Base-by-base conservation (phyloP, 1,139 yeast species). In the Debaryomyces fabryi region DNA sequence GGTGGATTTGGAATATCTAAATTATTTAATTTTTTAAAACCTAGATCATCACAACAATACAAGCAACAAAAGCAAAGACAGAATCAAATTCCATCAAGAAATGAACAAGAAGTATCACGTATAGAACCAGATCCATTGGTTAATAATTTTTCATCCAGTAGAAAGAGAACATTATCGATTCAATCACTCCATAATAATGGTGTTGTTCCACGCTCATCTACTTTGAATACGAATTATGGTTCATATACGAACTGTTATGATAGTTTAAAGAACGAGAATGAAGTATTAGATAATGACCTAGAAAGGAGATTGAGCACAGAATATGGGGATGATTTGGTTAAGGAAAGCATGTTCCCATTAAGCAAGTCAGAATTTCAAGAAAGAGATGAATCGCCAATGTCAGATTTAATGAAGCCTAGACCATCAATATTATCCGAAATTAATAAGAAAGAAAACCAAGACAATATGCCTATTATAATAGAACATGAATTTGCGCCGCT, bases 401-500 rank as follows among this genome's bases (percentile, higher is more conserved):
- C 62, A 29, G 62, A 57, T 44, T 39, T 44, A 53, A 55, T n/a
- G 45, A 37, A 40, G 15, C 46, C 42, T 29, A 41, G 36, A 43
- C 45, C 41, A 35, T 38, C 25, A 20, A 44, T 21, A 21, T 36
- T 43, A 16, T 10, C 35, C 10, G 49, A 42, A 27, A 42, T 43
- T 37, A 32, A 23, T 10, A 39, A 42, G 9, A 30, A 6, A 15
- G 48, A 40, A 24, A 36, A 39, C 3, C 33, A 33, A 23, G 40
- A 39, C 2, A 23, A 39, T 3, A 16, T 27, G 20, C 52, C 47
- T 2, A 18, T 47, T 10, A 45, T 58, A 13, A 52, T 62, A 13
- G 69, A 66, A 39, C 64, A 62, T 34, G 72, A 68, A 34, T 67
- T 66, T 55, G 71, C 72, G 1, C 68, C 73, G 1, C 53, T 69